Percentiles rank a stretch among this genome's conserved stretches.
These are phyloP conservation scores for Phytophthora ramorum DNA, from an alignment of 352 stramenopile genomes.

Conservation along the genomic window DNA sequence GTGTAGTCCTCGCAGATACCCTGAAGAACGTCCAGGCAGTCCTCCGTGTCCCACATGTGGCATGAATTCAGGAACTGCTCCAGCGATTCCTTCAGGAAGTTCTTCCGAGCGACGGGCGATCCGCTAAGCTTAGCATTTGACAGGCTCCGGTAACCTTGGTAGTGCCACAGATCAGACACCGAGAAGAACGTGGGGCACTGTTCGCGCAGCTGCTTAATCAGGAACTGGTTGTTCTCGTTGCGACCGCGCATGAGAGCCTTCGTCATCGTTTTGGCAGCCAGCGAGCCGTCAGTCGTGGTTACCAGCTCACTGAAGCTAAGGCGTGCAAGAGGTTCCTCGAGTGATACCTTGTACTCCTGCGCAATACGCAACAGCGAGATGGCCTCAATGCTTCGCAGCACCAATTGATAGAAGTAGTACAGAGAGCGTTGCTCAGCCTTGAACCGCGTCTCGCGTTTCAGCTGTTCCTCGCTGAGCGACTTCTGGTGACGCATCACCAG, in stretches of 20 bases:
- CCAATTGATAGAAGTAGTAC: constrained; percentile 80
- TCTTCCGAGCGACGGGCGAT: constrained; percentile 63
- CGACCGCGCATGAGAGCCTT: constrained; percentile 78
- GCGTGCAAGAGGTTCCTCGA: constrained; percentile 68
- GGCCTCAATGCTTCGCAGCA: constrained; percentile 79
- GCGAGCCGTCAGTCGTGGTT: constrained; percentile 62
- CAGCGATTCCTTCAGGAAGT: constrained; percentile 74
- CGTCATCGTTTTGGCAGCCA: constrained; percentile 79
- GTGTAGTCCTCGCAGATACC: constrained; percentile 85
- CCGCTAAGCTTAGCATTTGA: constrained; percentile 78
- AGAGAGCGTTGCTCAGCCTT: constrained; percentile 86
- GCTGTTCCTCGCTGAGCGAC: constrained; percentile 69
- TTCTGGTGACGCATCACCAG: constrained; percentile 78
- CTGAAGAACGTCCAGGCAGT: constrained; percentile 79
- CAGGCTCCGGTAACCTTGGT: constrained; percentile 87
- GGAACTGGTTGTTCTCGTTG: constrained; percentile 84
- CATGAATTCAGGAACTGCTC: constrained; percentile 84
- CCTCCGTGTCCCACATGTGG: constrained; percentile 87
- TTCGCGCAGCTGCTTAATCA: constrained; percentile 85
- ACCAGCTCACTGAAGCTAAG: constrained; percentile 84
- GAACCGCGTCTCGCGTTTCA: constrained; percentile 78
- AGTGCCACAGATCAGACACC: constrained; percentile 82
- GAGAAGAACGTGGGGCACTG: constrained; percentile 88
- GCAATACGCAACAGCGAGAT: constrained; percentile 78
- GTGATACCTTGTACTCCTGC: constrained; percentile 70